Evolutionary conservation across 345 rosid genomes (phyloP).

Genomic region (Geranium rotundifolium): DNA sequence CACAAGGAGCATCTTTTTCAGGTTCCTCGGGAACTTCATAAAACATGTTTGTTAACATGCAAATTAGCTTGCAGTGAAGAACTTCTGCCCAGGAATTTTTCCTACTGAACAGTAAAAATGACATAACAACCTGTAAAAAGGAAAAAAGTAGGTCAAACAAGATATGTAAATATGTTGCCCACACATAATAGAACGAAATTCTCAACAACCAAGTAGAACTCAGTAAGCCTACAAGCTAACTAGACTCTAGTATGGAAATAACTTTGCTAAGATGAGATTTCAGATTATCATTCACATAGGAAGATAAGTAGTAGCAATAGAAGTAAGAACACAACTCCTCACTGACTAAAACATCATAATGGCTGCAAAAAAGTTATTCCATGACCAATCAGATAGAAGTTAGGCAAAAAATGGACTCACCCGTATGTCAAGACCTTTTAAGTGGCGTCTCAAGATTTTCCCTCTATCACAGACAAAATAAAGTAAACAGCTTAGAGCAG

Average conservation of each 20-base stretch:
- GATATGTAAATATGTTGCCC: background rate
- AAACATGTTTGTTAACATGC: conserved; percentile 85
- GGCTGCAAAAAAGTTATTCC: background rate
- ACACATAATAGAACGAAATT: too few species aligned
- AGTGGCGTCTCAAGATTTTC: conserved; percentile 58
- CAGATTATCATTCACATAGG: too few species aligned
- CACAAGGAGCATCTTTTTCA: conserved; percentile 21
- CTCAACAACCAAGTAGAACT: too few species aligned
- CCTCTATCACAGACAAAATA: conserved; percentile 92
- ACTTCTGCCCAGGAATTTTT: conserved; percentile 88
- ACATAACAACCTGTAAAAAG: conserved; percentile 65
- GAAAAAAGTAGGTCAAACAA: background rate
- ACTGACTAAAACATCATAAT: too few species aligned
- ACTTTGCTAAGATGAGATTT: too few species aligned
- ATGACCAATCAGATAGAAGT: background rate
- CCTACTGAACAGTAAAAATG: conserved; percentile 64
- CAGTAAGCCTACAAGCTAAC: too few species aligned
- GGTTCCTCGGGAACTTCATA: conserved; percentile 55
- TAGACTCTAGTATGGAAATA: too few species aligned
- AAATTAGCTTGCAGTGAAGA: conserved; percentile 87
- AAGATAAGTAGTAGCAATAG: too few species aligned
- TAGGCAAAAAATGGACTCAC: conserved; percentile 29
- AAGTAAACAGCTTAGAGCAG: conserved; percentile 91
- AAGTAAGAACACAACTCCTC: too few species aligned
- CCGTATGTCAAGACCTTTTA: conserved; percentile 97